Evolutionary conservation across 345 rosid species (phyloP).

Genomic region (Rubroshorea leprosula): DNA sequence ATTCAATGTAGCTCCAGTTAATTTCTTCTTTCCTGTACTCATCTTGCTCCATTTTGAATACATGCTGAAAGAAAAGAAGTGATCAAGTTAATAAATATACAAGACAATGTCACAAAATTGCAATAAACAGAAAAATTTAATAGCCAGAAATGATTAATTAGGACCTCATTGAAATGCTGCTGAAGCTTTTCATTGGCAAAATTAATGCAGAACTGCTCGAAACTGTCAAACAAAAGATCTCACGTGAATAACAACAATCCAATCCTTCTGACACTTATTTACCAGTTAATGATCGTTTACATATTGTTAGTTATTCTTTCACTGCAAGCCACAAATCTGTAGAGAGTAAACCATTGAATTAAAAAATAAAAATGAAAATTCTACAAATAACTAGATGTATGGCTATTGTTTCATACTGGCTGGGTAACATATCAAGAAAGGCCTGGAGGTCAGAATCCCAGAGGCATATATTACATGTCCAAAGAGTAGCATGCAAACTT

Average conservation of each 20-base stretch:
- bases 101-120: not conserved
- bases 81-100: conserved; percentile 3
- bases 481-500: too few relatives aligned
- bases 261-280: conserved; percentile 2
- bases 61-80: conserved; percentile 62
- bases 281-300: not conserved
- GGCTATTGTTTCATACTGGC: not conserved
- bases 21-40: conserved; percentile 94
- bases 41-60: conserved; percentile 99
- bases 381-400: not conserved
- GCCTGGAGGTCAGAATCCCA: too few relatives aligned
- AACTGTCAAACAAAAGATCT: conserved; percentile 44
- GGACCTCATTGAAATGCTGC: conserved; percentile 99
- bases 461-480: too few relatives aligned
- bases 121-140: not conserved
- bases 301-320: not conserved
- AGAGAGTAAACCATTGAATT: not conserved
- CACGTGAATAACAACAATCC: not conserved
- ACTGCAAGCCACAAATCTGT: not conserved
- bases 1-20: conserved; percentile 97
- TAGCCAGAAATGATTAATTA: not conserved
- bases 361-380: too few relatives aligned
- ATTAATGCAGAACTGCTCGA: conserved; percentile 98
- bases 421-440: not conserved
- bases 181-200: conserved; percentile 99